Conservation (phyloP, 108 stramenopile genomes). For the Bacterosira constricta region DNA sequence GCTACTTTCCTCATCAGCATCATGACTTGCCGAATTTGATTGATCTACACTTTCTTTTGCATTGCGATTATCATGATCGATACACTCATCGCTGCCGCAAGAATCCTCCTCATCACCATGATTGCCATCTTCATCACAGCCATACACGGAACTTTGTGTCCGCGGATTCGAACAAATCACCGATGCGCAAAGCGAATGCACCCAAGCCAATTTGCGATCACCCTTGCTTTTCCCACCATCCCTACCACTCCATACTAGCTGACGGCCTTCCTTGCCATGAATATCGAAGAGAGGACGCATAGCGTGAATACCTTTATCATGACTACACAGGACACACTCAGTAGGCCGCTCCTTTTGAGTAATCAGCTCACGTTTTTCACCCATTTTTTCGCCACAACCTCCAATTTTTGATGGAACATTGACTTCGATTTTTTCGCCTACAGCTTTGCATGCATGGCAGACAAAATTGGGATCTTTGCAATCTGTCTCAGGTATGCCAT, state of each 20-base stretch:
- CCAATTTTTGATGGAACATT: conserved; percentile 47
- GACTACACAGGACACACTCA: conserved; percentile 56
- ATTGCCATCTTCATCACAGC: conserved; percentile 24
- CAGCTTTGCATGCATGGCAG: conserved; percentile 58
- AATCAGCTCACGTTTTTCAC: conserved; percentile 24
- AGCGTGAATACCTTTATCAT: conserved; percentile 48
- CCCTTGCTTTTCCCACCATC: conserved; percentile 27
- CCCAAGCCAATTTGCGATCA: conserved; percentile 52
- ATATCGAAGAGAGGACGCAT: conserved; percentile 66
- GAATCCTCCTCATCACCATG: conserved; percentile 10
- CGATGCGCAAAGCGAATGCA: conserved; percentile 56
- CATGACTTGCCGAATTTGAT: too few species aligned
- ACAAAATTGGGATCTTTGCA: conserved; percentile 41
- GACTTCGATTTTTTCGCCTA: conserved; percentile 32
- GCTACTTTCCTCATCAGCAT: neutral
- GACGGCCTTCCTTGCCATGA: conserved; percentile 44
- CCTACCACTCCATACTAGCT: conserved; percentile 44
- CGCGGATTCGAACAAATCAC: conserved; percentile 16
- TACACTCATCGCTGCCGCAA: conserved; percentile 15
- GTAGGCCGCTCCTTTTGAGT: conserved; percentile 47
- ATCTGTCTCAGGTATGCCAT: conserved; percentile 25
- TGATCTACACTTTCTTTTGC: neutral
- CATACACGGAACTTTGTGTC: conserved; percentile 35
- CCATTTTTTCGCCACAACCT: conserved; percentile 17
- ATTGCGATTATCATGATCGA: neutral